These are phyloP conservation scores for Chaetothyriales sp. DNA, from an alignment of 2,329 filamentous ascomycete genomes.

Conservation along the genomic window DNA sequence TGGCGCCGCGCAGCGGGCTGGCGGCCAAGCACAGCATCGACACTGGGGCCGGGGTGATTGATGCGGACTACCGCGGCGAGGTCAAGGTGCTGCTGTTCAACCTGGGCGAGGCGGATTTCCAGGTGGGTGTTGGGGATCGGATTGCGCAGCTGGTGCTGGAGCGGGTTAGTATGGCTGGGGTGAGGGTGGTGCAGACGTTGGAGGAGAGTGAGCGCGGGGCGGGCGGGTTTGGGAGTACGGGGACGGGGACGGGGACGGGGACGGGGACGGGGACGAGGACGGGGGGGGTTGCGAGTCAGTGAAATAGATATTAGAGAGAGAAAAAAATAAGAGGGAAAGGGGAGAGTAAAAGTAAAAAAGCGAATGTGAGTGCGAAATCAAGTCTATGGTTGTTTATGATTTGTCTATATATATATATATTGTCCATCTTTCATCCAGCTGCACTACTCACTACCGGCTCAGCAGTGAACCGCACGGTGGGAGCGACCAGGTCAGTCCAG, in stretches of 20 bases:
- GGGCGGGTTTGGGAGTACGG: conserved; percentile 90
- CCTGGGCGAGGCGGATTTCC: conserved; percentile 67
- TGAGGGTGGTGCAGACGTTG: conserved; percentile 74
- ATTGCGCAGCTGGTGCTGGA: conserved; percentile 89
- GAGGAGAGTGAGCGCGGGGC: conserved; percentile 82
- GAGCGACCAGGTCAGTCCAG: conserved; percentile 50
- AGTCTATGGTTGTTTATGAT: too few relatives aligned
- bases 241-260: not conserved
- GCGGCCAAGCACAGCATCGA: conserved; percentile 93
- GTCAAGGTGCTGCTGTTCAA: conserved; percentile 95
- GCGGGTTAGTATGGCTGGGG: conserved; percentile 83
- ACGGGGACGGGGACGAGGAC: too few relatives aligned
- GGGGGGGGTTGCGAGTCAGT: too few relatives aligned
- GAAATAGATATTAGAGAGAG: too few relatives aligned
- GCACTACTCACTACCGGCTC: conserved; percentile 25
- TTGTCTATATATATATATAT: too few relatives aligned
- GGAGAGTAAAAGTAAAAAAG: too few relatives aligned
- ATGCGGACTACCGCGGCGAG: conserved; percentile 88
- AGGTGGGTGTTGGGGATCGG: conserved; percentile 69
- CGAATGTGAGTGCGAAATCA: too few relatives aligned
- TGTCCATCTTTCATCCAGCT: not conserved
- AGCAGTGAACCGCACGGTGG: conserved; percentile 49
- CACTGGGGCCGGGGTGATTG: conserved; percentile 89
- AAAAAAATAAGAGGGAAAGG: too few relatives aligned
- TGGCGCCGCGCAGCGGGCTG: conserved; percentile 80